Base-by-base conservation (phyloP, 768 basidiomycete species). In the Pseudohyphozyma bogoriensis region DNA sequence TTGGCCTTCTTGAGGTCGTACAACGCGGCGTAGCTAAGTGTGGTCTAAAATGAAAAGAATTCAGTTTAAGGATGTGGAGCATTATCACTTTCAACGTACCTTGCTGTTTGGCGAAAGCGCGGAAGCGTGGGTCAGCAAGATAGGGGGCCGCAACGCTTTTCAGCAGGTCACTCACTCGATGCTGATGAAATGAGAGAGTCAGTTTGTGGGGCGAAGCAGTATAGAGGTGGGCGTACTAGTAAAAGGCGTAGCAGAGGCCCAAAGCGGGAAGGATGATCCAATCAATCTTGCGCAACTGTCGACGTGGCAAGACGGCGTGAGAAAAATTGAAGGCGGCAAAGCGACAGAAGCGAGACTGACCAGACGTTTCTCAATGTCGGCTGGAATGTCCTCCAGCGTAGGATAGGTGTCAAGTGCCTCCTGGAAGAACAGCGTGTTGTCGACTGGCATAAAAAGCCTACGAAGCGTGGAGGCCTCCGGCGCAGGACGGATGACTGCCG, bases 391-490 rank as follows among this genome's bases (percentile, higher is more conserved):
- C 1, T 67, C 70, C 46, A 69, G 70, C 9, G 54, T 29, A 3
- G 69, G 66, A 47, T 71, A 72, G 39, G 62, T 66, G 28, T 72
- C 70, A 8, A 73, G 58, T 7, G 72, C 71, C 50, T 73, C 71
- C 28, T 53, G 56, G 42, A 69, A 72, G 47, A 67, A 50, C 20
- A 35, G 29, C 12, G 40, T 26, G 49, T 40, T 50, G 20, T 58
- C 50, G n/a, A n/a, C n/a, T n/a, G n/a, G n/a, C n/a, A n/a, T n/a
- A n/a, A n/a, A n/a, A n/a, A n/a, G n/a, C n/a, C n/a, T n/a, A n/a
- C n/a, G n/a, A n/a, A n/a, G n/a, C n/a, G n/a, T n/a, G n/a, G n/a
- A n/a, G n/a, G n/a, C n/a, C n/a, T n/a, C n/a, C n/a, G n/a, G n/a
- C n/a, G n/a, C n/a, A n/a, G n/a, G n/a, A n/a, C n/a, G n/a, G n/a